Evolutionary conservation across 345 rosid genomes (phyloP).

Genomic region (Heritiera littoralis): DNA sequence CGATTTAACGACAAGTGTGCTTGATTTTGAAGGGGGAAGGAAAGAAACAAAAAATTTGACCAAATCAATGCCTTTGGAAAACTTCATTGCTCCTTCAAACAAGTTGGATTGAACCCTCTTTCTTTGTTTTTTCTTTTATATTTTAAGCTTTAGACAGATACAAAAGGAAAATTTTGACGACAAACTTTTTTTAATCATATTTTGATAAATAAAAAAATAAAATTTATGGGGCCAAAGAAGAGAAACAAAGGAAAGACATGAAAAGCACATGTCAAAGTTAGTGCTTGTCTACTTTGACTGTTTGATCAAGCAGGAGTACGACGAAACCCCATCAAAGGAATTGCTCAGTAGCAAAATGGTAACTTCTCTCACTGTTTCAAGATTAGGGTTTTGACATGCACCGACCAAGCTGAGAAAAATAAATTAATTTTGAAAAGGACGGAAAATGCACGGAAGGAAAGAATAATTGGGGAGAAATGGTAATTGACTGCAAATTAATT

Average conservation of each 20-base stretch:
- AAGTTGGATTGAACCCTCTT: constrained; percentile 3
- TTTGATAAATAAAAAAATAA: not conserved
- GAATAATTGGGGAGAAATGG: not conserved
- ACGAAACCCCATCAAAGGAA: not conserved
- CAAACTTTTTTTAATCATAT: not conserved
- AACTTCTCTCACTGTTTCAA: not conserved
- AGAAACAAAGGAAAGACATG: not conserved
- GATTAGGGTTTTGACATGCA: too few relatives aligned
- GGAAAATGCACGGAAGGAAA: not conserved
- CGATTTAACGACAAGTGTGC: not conserved
- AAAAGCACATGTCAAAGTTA: not conserved
- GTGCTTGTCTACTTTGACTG: constrained; percentile 1
- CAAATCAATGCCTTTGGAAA: not conserved
- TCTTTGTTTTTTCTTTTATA: not conserved
- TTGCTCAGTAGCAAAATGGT: not conserved
- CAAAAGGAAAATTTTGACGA: not conserved
- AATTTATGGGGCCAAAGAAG: too few relatives aligned
- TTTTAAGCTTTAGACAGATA: not conserved
- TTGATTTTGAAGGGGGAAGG: constrained; percentile 13
- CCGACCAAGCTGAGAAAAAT: not conserved
- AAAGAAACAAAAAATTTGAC: not conserved
- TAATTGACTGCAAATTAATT: too few relatives aligned
- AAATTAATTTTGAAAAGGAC: not conserved
- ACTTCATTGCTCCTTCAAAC: constrained; percentile 7
- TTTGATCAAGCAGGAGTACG: not conserved